Evolutionary conservation across 2,329 filamentous ascomycete species (phyloP).

Genomic region (Purpureocillium lavendulum): DNA sequence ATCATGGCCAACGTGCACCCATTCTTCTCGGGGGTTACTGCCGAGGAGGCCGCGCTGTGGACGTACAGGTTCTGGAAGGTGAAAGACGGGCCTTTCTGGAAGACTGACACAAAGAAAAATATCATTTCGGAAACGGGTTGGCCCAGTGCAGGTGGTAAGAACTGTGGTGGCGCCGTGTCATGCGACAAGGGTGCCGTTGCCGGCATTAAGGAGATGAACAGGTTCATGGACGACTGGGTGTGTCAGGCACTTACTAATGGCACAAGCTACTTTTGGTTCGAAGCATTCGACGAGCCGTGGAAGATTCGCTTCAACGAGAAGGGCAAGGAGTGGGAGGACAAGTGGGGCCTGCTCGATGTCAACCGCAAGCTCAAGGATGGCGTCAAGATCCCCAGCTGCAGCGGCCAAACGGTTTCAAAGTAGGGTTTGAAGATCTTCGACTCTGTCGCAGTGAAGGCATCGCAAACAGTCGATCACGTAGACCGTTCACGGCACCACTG

Average conservation of each 20-base stretch:
- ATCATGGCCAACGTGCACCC: slow-evolving; percentile 97
- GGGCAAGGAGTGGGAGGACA: slow-evolving; percentile 79
- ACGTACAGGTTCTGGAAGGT: slow-evolving; percentile 74
- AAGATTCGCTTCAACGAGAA: slow-evolving; percentile 65
- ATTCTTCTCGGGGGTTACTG: slow-evolving; percentile 77
- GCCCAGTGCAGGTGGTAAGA: slow-evolving; percentile 74
- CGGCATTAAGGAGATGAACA: slow-evolving; percentile 71
- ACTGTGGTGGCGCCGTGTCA: slow-evolving; percentile 51
- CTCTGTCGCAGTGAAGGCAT: too few relatives aligned
- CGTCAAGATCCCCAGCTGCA: slow-evolving; percentile 80
- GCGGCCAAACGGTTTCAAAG: slow-evolving; percentile 53
- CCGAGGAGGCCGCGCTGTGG: slow-evolving; percentile 64
- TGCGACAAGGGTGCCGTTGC: slow-evolving; percentile 59
- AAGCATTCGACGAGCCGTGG: slow-evolving; percentile 95
- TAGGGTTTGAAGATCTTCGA: too few relatives aligned
- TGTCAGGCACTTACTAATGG: slow-evolving; percentile 72
- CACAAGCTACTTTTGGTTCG: slow-evolving; percentile 96
- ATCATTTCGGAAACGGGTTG: slow-evolving; percentile 89
- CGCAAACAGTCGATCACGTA: too few relatives aligned
- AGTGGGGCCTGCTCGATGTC: slow-evolving; percentile 88
- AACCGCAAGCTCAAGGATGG: slow-evolving; percentile 77
- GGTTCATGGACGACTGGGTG: slow-evolving; percentile 79
- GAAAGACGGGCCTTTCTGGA: slow-evolving; percentile 58
- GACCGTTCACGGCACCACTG: too few relatives aligned
- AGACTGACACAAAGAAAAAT: slow-evolving; percentile 55